Conservation (phyloP, 495 filamentous ascomycete genomes). For the Penicillium longicatenatum region DNA sequence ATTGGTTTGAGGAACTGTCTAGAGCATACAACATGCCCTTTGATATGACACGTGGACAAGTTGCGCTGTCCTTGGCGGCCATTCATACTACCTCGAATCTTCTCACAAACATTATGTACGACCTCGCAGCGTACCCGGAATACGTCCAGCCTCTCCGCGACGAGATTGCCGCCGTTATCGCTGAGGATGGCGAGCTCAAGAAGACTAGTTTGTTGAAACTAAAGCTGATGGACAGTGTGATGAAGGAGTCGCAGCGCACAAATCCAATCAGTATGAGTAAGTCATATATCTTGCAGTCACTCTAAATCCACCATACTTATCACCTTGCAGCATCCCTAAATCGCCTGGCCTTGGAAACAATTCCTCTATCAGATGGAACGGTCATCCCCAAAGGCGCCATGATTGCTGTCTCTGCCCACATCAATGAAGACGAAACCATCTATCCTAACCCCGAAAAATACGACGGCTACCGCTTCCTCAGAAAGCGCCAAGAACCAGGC, state of each 20-base stretch:
- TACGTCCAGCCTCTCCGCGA: slow-evolving; percentile 38
- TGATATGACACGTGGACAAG: slow-evolving; percentile 29
- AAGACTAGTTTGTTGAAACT: slow-evolving; percentile 53
- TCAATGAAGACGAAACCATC: slow-evolving; percentile 40
- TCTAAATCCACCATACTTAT: background rate
- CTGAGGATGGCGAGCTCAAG: slow-evolving; percentile 42
- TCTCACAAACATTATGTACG: slow-evolving; percentile 43
- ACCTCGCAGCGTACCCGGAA: slow-evolving; percentile 41
- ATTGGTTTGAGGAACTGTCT: slow-evolving; percentile 38
- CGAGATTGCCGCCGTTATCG: slow-evolving; percentile 38
- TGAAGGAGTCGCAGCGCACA: slow-evolving; percentile 42
- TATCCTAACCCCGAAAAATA: slow-evolving; percentile 46
- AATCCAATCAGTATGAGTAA: slow-evolving; percentile 38
- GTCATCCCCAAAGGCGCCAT: slow-evolving; percentile 37
- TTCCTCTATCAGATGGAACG: slow-evolving; percentile 38
- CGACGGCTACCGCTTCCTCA: slow-evolving; percentile 51
- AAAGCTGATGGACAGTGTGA: slow-evolving; percentile 49
- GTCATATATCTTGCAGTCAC: slow-evolving; percentile 9
- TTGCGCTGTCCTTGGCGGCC: slow-evolving; percentile 42
- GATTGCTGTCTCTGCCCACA: slow-evolving; percentile 36
- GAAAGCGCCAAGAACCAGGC: slow-evolving; percentile 43
- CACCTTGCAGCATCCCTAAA: slow-evolving; percentile 40
- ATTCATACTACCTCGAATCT: slow-evolving; percentile 49
- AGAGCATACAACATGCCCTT: slow-evolving; percentile 15
- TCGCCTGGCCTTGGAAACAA: slow-evolving; percentile 36